Evolutionary conservation across 1,284 basidiomycete species (phyloP).

Genomic region (Papiliotrema terrestris): DNA sequence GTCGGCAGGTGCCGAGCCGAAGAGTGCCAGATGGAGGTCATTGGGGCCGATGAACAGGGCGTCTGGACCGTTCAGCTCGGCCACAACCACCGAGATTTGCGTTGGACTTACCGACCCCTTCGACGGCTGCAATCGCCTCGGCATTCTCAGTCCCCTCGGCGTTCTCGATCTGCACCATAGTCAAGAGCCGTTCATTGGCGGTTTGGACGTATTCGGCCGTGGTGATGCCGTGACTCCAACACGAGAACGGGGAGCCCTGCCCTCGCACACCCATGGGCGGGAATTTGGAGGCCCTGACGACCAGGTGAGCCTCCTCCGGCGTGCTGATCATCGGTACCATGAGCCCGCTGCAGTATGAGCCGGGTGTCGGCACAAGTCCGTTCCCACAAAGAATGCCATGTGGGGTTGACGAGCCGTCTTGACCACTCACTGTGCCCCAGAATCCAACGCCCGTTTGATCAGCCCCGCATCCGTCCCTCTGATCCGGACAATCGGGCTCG

Average conservation of each 20-base stretch:
- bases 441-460: constrained; percentile 40
- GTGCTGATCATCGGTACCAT: constrained; percentile 39
- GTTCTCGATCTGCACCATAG: constrained; percentile 38
- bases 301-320: constrained; percentile 23
- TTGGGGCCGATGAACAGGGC: constrained; percentile 41
- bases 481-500: constrained; percentile 31
- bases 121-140: constrained; percentile 32
- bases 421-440: constrained; percentile 38
- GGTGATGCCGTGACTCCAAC: constrained; percentile 28
- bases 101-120: constrained; percentile 29
- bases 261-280: constrained; percentile 36
- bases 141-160: constrained; percentile 32
- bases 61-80: constrained; percentile 12
- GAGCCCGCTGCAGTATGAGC: constrained; percentile 20
- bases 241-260: constrained; percentile 36
- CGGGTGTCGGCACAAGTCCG: not conserved
- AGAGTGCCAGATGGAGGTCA: constrained; percentile 35
- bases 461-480: constrained; percentile 22
- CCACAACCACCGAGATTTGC: not conserved
- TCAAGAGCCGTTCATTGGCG: constrained; percentile 32
- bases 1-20: constrained; percentile 33
- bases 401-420: too few relatives aligned
- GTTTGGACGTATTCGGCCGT: constrained; percentile 30
- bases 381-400: too few relatives aligned
- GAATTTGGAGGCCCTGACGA: constrained; percentile 34